These are phyloP conservation scores for Pisolithus tinctorius DNA, from an alignment of 768 basidiomycete species.

Conservation along the genomic window DNA sequence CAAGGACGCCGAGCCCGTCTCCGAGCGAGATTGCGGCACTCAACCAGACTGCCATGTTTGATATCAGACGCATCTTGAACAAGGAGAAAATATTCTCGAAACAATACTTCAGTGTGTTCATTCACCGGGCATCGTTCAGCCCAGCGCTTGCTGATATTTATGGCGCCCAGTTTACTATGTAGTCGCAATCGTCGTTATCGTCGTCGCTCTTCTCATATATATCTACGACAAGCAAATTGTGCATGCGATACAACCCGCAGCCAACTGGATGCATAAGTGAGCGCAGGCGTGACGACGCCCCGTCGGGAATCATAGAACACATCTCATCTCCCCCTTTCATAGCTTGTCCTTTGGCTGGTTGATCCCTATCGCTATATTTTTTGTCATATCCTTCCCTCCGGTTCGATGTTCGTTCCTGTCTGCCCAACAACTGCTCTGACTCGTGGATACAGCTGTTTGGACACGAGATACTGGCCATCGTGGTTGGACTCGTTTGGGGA, in stretches of 20 bases:
- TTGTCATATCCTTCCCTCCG: conserved; percentile 84
- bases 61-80: conserved; percentile 37
- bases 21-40: conserved; percentile 51
- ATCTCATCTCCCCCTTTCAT: neutral
- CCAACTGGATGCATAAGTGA: conserved; percentile 39
- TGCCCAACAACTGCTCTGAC: conserved; percentile 2
- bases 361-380: conserved; percentile 75
- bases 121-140: neutral
- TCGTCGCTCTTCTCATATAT: conserved; percentile 46
- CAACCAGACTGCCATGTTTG: conserved; percentile 33
- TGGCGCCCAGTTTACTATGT: conserved; percentile 41
- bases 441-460: conserved; percentile 63
- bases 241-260: conserved; percentile 37
- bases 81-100: conserved; percentile 49
- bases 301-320: neutral
- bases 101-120: conserved; percentile 49
- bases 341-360: conserved; percentile 60
- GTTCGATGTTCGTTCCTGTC: conserved; percentile 29
- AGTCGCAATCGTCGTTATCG: conserved; percentile 37
- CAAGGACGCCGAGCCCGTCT: conserved; percentile 57
- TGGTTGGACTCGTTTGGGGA: conserved; percentile 90
- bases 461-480: conserved; percentile 83
- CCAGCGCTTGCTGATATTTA: conserved; percentile 1
- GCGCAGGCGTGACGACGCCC: neutral
- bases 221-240: conserved; percentile 61